phyloP scores from a whole-genome alignment of 805 yeast genomes.

The Spathaspora gorwiae region DNA sequence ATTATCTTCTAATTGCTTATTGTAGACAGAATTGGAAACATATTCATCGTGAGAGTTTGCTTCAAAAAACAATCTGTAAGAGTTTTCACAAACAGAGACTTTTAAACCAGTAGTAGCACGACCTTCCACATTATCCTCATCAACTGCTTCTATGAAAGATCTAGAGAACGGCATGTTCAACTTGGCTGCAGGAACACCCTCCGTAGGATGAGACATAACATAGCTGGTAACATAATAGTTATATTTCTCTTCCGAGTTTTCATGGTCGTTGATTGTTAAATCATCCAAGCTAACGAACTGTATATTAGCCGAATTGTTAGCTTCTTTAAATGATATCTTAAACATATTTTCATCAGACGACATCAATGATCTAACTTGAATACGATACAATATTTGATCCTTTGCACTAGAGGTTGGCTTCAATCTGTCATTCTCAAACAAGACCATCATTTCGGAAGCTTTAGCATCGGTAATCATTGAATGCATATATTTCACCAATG shows the following conservation, averaged over 20 bases:
- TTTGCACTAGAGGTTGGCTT: constrained; percentile 64
- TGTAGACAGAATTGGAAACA: constrained; percentile 53
- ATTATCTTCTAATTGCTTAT: constrained; percentile 26
- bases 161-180: constrained; percentile 77
- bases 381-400: constrained; percentile 85
- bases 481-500: constrained; percentile 74
- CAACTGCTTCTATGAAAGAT: constrained; percentile 49
- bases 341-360: constrained; percentile 85
- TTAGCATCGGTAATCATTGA: constrained; percentile 72
- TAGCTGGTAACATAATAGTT: constrained; percentile 91
- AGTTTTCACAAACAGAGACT: constrained; percentile 73
- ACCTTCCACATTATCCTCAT: constrained; percentile 57
- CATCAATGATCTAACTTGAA: constrained; percentile 80
- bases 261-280: constrained; percentile 66
- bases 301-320: constrained; percentile 51
- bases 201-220: constrained; percentile 94
- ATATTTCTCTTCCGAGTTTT: constrained; percentile 78
- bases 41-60: constrained; percentile 75
- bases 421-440: constrained; percentile 79
- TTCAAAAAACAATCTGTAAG: constrained; percentile 79
- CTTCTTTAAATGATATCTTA: constrained; percentile 68
- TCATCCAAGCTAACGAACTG: constrained; percentile 88
- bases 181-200: constrained; percentile 79
- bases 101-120: constrained; percentile 63
- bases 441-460: constrained; percentile 71